A percentile compares a stretch with the other conserved stretches of the same genome.
These are phyloP conservation scores for Monocercomonoides exilis DNA, from an alignment of 78 protist genomes.

Conservation along the genomic window DNA sequence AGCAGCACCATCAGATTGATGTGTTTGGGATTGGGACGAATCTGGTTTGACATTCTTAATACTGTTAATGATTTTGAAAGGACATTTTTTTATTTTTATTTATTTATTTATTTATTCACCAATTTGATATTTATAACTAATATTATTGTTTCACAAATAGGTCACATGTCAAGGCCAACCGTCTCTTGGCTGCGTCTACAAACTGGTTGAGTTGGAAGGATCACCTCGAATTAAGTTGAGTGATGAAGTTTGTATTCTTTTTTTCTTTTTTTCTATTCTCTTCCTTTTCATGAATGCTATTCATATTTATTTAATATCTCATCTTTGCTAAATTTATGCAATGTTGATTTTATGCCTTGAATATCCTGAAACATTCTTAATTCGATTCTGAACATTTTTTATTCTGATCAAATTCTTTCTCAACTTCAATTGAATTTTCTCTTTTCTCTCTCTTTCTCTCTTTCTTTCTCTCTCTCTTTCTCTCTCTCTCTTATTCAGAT, in stretches of 20 bases:
- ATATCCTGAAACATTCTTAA: too few species aligned
- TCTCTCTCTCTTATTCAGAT: neutral
- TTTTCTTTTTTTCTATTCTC: too few species aligned
- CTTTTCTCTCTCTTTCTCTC: neutral
- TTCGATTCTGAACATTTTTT: too few species aligned
- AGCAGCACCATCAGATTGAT: constrained; percentile 63
- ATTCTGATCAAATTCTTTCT: neutral
- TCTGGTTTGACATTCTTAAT: constrained; percentile 54
- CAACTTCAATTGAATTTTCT: neutral
- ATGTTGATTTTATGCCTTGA: too few species aligned
- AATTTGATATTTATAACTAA: too few species aligned
- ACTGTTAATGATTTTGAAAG: too few species aligned
- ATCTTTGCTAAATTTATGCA: too few species aligned
- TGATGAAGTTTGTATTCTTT: constrained; percentile 33
- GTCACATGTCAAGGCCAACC: constrained; percentile 56
- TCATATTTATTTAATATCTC: too few species aligned
- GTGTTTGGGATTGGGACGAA: constrained; percentile 83
- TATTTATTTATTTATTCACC: too few species aligned
- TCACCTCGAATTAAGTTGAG: constrained; percentile 71
- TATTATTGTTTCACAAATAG: neutral
- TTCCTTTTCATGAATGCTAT: too few species aligned
- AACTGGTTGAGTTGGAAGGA: constrained; percentile 67
- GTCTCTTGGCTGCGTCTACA: constrained; percentile 87
- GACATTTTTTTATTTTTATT: too few species aligned
- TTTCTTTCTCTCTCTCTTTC: too few species aligned